phyloP scores from a whole-genome alignment of 495 filamentous ascomycete species.

The Astrothelium macrocarpum region DNA sequence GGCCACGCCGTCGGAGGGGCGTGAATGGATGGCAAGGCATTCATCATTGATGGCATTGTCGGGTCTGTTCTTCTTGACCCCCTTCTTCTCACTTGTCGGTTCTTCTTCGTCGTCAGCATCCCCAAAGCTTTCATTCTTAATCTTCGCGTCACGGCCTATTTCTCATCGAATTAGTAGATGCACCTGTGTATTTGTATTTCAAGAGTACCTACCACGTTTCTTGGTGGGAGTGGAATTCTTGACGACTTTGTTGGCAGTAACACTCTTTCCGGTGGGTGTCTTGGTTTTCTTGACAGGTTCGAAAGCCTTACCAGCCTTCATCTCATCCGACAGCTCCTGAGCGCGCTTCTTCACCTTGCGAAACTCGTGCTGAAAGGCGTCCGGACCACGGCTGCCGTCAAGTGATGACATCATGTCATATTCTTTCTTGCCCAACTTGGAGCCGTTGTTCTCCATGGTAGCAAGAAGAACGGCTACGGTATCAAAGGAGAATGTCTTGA shows the following conservation, averaged over 20 bases:
- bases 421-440: neutral
- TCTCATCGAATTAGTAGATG: neutral
- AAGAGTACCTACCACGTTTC: neutral
- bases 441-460: neutral
- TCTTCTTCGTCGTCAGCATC: neutral
- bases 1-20: too few species aligned
- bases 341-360: conserved; percentile 10
- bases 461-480: conserved; percentile 7
- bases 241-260: neutral
- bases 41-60: too few species aligned
- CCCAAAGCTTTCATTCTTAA: neutral
- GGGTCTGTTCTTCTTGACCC: too few species aligned
- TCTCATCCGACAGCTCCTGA: neutral
- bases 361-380: conserved; percentile 7
- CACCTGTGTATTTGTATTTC: neutral
- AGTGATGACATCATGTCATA: conserved; percentile 8
- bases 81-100: neutral
- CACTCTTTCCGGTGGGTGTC: neutral
- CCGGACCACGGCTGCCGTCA: neutral
- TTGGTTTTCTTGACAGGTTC: neutral
- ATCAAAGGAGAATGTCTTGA: conserved; percentile 10
- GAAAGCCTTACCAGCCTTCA: neutral
- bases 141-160: neutral
- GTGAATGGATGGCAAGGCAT: too few species aligned
- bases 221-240: neutral